A percentile compares a stretch with the other conserved stretches of the same genome.
These are phyloP conservation scores for Eruca vesicaria DNA, from an alignment of 441 rosid genomes.

Conservation along the genomic window DNA sequence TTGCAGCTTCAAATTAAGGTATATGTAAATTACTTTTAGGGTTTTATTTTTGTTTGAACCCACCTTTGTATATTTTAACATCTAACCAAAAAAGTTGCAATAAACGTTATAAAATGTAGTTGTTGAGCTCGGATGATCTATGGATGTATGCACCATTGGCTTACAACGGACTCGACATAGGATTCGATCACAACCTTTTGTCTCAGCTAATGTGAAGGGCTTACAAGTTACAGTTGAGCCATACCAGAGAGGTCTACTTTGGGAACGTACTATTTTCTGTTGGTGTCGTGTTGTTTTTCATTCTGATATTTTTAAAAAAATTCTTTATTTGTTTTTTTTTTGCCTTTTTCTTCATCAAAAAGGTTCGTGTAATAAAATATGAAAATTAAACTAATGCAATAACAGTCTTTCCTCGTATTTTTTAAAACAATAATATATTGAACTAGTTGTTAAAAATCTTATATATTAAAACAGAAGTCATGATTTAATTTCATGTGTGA, in stretches of 20 bases:
- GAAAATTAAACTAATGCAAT: conserved; percentile 14
- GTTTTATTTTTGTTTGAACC: not conserved
- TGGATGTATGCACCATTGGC: conserved; percentile 89
- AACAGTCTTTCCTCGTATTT: not conserved
- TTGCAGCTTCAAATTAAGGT: conserved; percentile 89
- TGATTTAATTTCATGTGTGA: no score
- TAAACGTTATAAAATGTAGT: conserved; percentile 36
- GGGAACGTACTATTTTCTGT: conserved; percentile 11
- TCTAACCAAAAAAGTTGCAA: no score
- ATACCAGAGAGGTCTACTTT: conserved; percentile 14
- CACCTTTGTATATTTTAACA: no score
- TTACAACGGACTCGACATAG: conserved; percentile 72
- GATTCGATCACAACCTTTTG: conserved; percentile 57
- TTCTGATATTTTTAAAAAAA: conserved; percentile 9
- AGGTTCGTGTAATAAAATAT: conserved; percentile 15
- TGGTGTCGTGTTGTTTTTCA: not conserved
- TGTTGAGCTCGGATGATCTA: no score
- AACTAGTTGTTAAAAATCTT: not conserved
- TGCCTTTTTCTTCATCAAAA: conserved; percentile 16
- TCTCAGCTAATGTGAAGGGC: conserved; percentile 43
- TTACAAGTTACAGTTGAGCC: conserved; percentile 11
- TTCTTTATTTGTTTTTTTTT: conserved; percentile 14
- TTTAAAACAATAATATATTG: not conserved
- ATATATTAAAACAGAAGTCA: no score
- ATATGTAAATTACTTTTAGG: conserved; percentile 9